These are phyloP conservation scores for Xylaria sp. DNA, from an alignment of 2,329 filamentous ascomycete genomes.

Conservation along the genomic window DNA sequence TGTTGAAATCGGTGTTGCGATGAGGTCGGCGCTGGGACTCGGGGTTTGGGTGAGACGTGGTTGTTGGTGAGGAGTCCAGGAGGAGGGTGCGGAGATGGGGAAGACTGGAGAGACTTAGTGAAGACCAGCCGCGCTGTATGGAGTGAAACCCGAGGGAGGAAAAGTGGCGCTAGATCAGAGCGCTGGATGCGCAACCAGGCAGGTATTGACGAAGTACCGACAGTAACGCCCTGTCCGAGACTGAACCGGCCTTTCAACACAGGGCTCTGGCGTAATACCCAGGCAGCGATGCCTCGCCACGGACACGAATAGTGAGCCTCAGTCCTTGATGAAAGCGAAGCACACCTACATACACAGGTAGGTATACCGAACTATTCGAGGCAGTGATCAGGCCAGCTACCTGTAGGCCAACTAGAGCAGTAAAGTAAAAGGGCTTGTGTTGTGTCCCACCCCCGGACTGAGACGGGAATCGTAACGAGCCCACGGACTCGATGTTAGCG, in stretches of 20 bases:
- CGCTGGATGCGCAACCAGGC: background rate
- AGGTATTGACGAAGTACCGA: conserved; percentile 5
- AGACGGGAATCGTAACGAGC: conserved; percentile 15
- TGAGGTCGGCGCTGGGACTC: conserved; percentile 22
- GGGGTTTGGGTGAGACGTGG: conserved; percentile 32
- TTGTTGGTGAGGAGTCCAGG: conserved; percentile 13
- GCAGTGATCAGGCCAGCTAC: no score
- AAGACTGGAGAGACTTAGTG: conserved; percentile 14
- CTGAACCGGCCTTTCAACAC: conserved; percentile 1
- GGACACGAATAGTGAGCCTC: conserved; percentile 4
- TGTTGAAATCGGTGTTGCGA: background rate
- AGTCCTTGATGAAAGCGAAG: background rate
- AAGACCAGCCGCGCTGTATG: conserved; percentile 5
- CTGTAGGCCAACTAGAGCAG: background rate
- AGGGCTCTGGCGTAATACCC: conserved; percentile 6
- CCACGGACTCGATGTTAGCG: conserved; percentile 10
- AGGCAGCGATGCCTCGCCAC: background rate
- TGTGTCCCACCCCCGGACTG: conserved; percentile 22
- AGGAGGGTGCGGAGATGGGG: conserved; percentile 38
- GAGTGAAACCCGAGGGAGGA: conserved; percentile 29
- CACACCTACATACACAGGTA: background rate
- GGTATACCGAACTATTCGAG: background rate
- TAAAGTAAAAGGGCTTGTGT: no score
- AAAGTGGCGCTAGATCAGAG: conserved; percentile 25
- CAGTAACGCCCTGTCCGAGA: background rate